These are phyloP conservation scores for Phaffomyces thermotolerans DNA, from an alignment of 805 yeast species.

Conservation along the genomic window DNA sequence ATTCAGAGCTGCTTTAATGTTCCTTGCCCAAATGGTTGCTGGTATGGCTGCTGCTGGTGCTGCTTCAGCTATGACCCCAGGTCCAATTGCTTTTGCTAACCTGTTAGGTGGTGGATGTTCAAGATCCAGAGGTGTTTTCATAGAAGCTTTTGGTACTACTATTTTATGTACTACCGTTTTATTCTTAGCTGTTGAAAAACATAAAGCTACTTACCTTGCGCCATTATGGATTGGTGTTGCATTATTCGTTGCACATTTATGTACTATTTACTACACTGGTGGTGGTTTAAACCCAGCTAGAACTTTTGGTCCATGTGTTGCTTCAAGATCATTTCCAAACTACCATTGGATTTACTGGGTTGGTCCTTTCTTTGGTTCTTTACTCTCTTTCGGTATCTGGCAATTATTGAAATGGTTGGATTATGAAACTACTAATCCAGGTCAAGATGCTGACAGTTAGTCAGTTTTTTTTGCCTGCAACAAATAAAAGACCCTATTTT, in stretches of 20 bases:
- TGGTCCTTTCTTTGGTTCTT: constrained; percentile 73
- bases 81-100: constrained; percentile 63
- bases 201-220: constrained; percentile 67
- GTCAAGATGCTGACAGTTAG: constrained; percentile 50
- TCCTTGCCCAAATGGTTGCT: constrained; percentile 65
- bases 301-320: constrained; percentile 77
- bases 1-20: constrained; percentile 58
- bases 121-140: constrained; percentile 65
- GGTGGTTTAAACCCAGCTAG: constrained; percentile 93
- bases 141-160: constrained; percentile 77
- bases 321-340: constrained; percentile 61
- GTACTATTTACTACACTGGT: constrained; percentile 78
- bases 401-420: constrained; percentile 55
- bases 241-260: constrained; percentile 73
- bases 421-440: constrained; percentile 64
- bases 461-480: no score
- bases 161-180: constrained; percentile 69
- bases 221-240: constrained; percentile 81
- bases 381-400: constrained; percentile 62
- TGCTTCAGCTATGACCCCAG: constrained; percentile 80
- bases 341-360: constrained; percentile 94
- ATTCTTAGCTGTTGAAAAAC: constrained; percentile 79
- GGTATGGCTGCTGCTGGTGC: constrained; percentile 94
- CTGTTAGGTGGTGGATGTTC: constrained; percentile 66
- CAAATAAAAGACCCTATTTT: no score